Evolutionary conservation across 345 rosid species (phyloP), one percentile per base, ranked within the genome.

Genomic region (Boechera retrofracta): DNA sequence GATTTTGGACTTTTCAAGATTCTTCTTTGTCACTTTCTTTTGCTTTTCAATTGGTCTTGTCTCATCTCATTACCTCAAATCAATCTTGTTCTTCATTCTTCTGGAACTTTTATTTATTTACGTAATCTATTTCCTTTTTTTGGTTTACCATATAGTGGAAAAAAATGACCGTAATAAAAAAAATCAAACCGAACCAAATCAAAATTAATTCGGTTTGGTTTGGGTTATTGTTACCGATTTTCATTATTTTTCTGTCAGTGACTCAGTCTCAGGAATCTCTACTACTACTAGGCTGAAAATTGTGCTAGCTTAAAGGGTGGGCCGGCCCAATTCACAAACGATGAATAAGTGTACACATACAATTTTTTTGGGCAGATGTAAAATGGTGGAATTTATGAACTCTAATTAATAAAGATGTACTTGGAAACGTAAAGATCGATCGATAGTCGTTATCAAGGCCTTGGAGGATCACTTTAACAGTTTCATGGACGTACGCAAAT

Each of bases 401-500:
- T 60, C 29, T 24, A 57, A 28, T 13, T 7, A 10, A 47, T 12
- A 8, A 26, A 62, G 7, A 6, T 18, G 77, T 33, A 64, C 65
- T 74, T 42, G 0, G n/a, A 52, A 31, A 29, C 64, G 77, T 63
- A 64, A 64, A 64, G 54, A 63, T 52, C 11, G 24, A 21, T 21
- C 13, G 70, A 63, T 21, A 8, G 78, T 74, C 72, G 31, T 56
- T 35, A 28, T 66, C 72, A 33, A 47, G 56, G 47, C 29, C 55
- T 42, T 7, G 15, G 65, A 32, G 47, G 7, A 64, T 38, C 71
- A 74, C 18, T 74, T 74, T 33, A 39, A 54, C 65, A 75, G 11
- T 57, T 47, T 75, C 73, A 66, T 66, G 78, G 72, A 35, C 52
- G 9, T 28, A 74, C 67, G 67, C 51, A 56, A 28, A 35, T 66